Conservation (phyloP, 169 alveolate genomes). For the Plasmodium falciparum region DNA sequence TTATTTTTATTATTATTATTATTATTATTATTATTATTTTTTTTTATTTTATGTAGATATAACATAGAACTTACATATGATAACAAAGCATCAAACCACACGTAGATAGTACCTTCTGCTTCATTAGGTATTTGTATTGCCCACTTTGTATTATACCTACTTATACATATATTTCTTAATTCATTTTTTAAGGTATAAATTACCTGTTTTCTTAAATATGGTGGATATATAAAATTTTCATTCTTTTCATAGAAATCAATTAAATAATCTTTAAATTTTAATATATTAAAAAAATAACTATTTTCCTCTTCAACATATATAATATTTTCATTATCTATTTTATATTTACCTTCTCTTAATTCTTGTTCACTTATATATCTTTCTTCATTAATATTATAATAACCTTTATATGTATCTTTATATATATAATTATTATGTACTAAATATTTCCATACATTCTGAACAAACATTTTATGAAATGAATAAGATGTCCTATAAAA, state of each 20-base stretch:
- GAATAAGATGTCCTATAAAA: slow-evolving; percentile 87
- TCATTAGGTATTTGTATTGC: slow-evolving; percentile 80
- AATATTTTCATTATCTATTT: slow-evolving; percentile 42
- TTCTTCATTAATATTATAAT: slow-evolving; percentile 82
- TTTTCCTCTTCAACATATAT: slow-evolving; percentile 81
- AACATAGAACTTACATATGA: slow-evolving; percentile 86
- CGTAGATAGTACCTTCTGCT: slow-evolving; percentile 89
- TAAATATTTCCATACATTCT: slow-evolving; percentile 56
- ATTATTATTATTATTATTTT: not conserved
- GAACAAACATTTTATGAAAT: slow-evolving; percentile 80
- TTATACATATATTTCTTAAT: slow-evolving; percentile 81
- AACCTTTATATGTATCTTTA: slow-evolving; percentile 83
- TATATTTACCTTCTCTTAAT: slow-evolving; percentile 14
- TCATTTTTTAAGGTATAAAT: slow-evolving; percentile 41
- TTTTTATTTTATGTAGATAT: slow-evolving; percentile 10
- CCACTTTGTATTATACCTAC: slow-evolving; percentile 82
- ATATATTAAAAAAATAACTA: slow-evolving; percentile 81
- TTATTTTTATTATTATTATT: not conserved
- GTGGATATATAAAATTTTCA: slow-evolving; percentile 72
- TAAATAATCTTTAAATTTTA: slow-evolving; percentile 75
- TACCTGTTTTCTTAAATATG: slow-evolving; percentile 68
- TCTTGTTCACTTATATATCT: slow-evolving; percentile 33
- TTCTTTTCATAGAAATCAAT: slow-evolving; percentile 62
- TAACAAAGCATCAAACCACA: slow-evolving; percentile 93
- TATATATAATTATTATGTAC: slow-evolving; percentile 77